Base-by-base conservation (phyloP, 1,284 basidiomycete genomes). In the Trichosporon inkin region DNA sequence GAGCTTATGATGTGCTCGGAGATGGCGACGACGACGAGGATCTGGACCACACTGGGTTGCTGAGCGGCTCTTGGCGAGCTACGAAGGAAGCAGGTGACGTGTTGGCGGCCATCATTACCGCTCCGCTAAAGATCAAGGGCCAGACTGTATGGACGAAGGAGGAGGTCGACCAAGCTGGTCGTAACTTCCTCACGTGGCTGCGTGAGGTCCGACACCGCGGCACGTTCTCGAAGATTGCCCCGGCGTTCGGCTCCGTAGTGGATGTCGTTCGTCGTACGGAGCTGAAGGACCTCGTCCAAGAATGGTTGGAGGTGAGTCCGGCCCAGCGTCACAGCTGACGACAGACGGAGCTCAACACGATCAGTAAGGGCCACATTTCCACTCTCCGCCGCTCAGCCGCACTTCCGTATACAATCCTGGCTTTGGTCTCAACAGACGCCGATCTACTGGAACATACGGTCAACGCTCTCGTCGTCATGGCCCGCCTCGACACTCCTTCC, bases 161-260 rank as follows among this genome's bases (percentile, higher is more conserved):
- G 0, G 71, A 75, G 7, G 61, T 77, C 6, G 56, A 69, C 22
- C 11, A 20, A n/a, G 68, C 69, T 2, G 78, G 78, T 0, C 41
- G 60, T 11, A 59, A 63, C 6, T 78, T 75, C 58, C 63, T 76
- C 14, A 61, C 59, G 1, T 79, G 78, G 78, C 60, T 79, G 62
- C 72, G 75, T 47, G 75, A 77, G 61, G 73, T 79, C 47, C 71
- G 76, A 22, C 78, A 79, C 62, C 64, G 75, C 6, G 78, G 76
- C 3, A 77, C 76, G 0, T 79, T 78, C 58, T 72, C 76, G 1
- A 71, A 69, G 53, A 71, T 79, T 34, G 71, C 73, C 1, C 53
- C 56, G 1, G 72, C 73, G 1, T 73, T 78, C 51, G 72, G 67
- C 2, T 56, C 58, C 0, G 61, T 79, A 2, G 70, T 77, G 10